phyloP scores from a whole-genome alignment of 768 basidiomycete genomes.

The Rhodosporidiobolus sp. region DNA sequence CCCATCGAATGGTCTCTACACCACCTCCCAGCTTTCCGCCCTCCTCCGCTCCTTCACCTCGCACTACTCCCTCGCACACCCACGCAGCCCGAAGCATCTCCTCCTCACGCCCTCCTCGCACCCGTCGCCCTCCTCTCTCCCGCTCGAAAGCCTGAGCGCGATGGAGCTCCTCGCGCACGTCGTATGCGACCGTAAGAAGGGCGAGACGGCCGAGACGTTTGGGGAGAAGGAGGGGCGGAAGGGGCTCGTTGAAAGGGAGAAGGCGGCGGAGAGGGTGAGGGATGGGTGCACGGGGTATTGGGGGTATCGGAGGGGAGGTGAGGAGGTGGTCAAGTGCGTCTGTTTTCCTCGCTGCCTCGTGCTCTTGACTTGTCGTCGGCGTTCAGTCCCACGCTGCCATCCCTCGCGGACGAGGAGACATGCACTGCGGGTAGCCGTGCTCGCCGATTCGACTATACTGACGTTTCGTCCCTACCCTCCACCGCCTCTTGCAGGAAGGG shows the following conservation, averaged over 20 bases:
- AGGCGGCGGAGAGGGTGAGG: constrained; percentile 18
- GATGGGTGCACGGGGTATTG: constrained; percentile 17
- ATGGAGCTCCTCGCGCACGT: constrained; percentile 11
- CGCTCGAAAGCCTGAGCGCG: not conserved
- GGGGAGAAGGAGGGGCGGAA: not conserved
- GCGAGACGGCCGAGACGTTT: constrained; percentile 7
- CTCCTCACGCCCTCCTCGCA: constrained; percentile 9
- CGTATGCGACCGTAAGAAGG: constrained; percentile 19
- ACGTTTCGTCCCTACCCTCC: not conserved
- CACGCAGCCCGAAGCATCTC: constrained; percentile 19
- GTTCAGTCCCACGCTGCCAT: not conserved
- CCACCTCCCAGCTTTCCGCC: constrained; percentile 2
- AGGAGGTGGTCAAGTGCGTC: constrained; percentile 26
- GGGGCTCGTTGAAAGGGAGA: constrained; percentile 16
- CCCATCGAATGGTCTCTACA: constrained; percentile 24
- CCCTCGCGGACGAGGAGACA: no score
- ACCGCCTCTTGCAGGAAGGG: constrained; percentile 11
- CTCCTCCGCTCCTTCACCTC: constrained; percentile 21
- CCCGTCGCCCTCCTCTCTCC: not conserved
- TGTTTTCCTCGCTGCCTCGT: no score
- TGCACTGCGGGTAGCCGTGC: not conserved
- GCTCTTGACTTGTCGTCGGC: not conserved
- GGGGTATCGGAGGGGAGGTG: not conserved
- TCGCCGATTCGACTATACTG: not conserved
- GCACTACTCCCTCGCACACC: constrained; percentile 15